Evolutionary conservation across 768 basidiomycete genomes (phyloP).

Genomic region (Leccinum arenicola): DNA sequence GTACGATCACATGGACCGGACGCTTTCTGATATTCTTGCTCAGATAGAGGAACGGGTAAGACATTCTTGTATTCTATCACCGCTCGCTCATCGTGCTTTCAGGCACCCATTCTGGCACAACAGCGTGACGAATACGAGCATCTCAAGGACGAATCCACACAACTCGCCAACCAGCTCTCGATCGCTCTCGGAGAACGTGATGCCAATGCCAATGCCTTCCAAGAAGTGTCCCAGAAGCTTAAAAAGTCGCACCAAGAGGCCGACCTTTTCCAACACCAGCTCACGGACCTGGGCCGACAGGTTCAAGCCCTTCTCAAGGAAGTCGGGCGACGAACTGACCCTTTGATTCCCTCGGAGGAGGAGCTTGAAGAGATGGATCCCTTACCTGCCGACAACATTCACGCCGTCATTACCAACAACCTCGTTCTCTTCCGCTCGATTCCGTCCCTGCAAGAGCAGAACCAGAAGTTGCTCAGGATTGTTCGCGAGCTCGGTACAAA

Average conservation of each 20-base stretch:
- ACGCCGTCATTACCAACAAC: constrained; percentile 82
- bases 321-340: constrained; percentile 78
- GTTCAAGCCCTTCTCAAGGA: constrained; percentile 77
- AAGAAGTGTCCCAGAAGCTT: constrained; percentile 63
- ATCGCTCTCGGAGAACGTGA: constrained; percentile 78
- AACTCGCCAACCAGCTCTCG: constrained; percentile 78
- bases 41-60: constrained; percentile 88
- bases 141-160: constrained; percentile 72
- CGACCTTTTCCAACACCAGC: constrained; percentile 67
- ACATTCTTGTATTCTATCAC: not conserved
- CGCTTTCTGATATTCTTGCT: constrained; percentile 73
- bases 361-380: constrained; percentile 49
- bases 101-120: constrained; percentile 90
- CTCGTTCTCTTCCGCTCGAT: constrained; percentile 86
- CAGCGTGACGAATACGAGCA: constrained; percentile 90
- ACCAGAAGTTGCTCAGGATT: constrained; percentile 82
- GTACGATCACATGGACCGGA: constrained; percentile 80
- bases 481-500: constrained; percentile 78
- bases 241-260: constrained; percentile 57
- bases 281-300: constrained; percentile 82
- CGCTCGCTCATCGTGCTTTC: constrained; percentile 3
- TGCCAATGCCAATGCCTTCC: constrained; percentile 47
- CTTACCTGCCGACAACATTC: constrained; percentile 54
- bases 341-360: constrained; percentile 72
- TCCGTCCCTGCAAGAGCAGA: constrained; percentile 82